These are phyloP conservation scores for Boletus tomentosulus DNA, from an alignment of 768 basidiomycete species.

Conservation along the genomic window DNA sequence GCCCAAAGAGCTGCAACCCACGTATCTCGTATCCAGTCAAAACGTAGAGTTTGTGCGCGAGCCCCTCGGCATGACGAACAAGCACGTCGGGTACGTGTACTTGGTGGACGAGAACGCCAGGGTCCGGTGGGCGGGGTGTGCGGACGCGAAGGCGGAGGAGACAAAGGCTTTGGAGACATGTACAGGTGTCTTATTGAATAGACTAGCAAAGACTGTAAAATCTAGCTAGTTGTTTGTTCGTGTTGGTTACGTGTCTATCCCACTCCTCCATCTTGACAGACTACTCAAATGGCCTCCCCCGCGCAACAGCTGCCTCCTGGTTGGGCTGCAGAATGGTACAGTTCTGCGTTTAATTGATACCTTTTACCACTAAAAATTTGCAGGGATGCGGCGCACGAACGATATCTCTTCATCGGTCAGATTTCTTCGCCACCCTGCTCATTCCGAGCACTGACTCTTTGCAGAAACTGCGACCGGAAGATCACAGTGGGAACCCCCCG, in stretches of 20 bases:
- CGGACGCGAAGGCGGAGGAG: slow-evolving; percentile 76
- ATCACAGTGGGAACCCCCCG: slow-evolving; percentile 87
- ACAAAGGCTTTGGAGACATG: slow-evolving; percentile 63
- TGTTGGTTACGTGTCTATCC: slow-evolving; percentile 26
- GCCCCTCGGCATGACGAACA: slow-evolving; percentile 84
- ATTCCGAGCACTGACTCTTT: slow-evolving; percentile 10
- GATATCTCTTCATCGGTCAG: slow-evolving; percentile 88
- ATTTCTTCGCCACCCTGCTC: slow-evolving; percentile 14
- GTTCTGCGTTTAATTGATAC: not conserved
- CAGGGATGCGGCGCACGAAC: slow-evolving; percentile 79
- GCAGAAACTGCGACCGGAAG: slow-evolving; percentile 80
- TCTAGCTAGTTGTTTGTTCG: slow-evolving; percentile 19
- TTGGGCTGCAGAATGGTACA: slow-evolving; percentile 90
- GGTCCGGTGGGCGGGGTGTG: slow-evolving; percentile 91
- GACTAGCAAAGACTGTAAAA: slow-evolving; percentile 37
- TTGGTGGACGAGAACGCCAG: slow-evolving; percentile 81
- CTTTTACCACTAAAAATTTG: slow-evolving; percentile 16
- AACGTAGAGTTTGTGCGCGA: slow-evolving; percentile 85
- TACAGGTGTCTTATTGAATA: slow-evolving; percentile 60
- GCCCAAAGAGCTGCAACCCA: slow-evolving; percentile 59
- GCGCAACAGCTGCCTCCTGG: slow-evolving; percentile 81
- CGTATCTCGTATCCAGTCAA: slow-evolving; percentile 76
- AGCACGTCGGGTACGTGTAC: slow-evolving; percentile 88
- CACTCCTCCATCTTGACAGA: not conserved
- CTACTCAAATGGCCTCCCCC: slow-evolving; percentile 39